phyloP scores from a whole-genome alignment of 2,329 filamentous ascomycete species.

The Neonectria magnoliae region DNA sequence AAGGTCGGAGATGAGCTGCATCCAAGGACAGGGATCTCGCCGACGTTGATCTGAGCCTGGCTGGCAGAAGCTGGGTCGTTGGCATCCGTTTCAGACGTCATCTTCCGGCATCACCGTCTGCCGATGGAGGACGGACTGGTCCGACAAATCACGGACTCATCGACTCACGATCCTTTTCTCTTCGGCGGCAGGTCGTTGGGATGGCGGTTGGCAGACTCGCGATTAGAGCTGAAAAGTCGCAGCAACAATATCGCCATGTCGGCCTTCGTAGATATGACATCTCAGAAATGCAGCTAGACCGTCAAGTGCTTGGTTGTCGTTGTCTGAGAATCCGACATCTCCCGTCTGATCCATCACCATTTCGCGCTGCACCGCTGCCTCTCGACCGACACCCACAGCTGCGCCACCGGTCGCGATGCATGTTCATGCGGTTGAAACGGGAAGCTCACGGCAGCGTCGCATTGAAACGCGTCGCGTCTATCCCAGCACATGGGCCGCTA shows the following conservation, averaged over 20 bases:
- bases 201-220: neutral
- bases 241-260: neutral
- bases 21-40: conserved; percentile 39
- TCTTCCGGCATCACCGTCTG: conserved; percentile 37
- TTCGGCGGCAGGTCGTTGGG: neutral
- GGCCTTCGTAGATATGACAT: neutral
- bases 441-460: conserved; percentile 13
- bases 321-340: conserved; percentile 1
- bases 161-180: neutral
- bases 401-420: conserved; percentile 14
- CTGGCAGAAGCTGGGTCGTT: conserved; percentile 26
- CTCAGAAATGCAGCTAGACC: neutral
- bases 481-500: conserved; percentile 17
- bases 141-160: neutral
- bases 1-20: conserved; percentile 43
- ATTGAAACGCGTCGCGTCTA: conserved; percentile 28
- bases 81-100: conserved; percentile 42
- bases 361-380: neutral
- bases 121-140: conserved; percentile 13
- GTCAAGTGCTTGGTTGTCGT: no score
- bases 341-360: conserved; percentile 6
- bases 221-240: neutral
- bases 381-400: conserved; percentile 15
- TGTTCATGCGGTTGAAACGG: conserved; percentile 22
- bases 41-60: conserved; percentile 44